Evolutionary conservation across 2,329 filamentous ascomycete genomes (phyloP).

Genomic region (Ascochyta viciae-villosae): DNA sequence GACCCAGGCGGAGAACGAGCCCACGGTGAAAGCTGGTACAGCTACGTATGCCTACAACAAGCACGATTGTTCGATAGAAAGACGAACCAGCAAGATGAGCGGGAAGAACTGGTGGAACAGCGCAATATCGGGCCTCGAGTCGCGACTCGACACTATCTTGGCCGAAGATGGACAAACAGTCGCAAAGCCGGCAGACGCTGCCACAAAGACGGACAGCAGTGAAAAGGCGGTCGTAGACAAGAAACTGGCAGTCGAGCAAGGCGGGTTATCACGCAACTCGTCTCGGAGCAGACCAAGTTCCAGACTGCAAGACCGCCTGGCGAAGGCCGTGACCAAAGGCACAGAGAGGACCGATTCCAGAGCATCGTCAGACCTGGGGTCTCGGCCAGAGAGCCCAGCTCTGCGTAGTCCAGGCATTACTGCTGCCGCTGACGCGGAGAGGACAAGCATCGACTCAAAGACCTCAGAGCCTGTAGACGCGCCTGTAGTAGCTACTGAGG

Average conservation of each 20-base stretch:
- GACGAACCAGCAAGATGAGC: conserved; percentile 31
- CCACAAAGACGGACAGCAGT: conserved; percentile 37
- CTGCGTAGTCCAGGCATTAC: conserved; percentile 37
- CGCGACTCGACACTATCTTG: conserved; percentile 88
- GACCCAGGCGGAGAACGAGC: conserved; percentile 34
- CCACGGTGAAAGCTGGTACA: conserved; percentile 39
- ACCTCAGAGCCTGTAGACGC: conserved; percentile 39
- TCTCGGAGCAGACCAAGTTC: conserved; percentile 76
- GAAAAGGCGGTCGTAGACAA: conserved; percentile 39
- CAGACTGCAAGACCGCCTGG: conserved; percentile 85
- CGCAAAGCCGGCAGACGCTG: conserved; percentile 51
- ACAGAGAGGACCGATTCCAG: conserved; percentile 57
- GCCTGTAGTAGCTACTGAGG: conserved; percentile 20
- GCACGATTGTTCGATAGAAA: not conserved
- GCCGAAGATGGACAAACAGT: conserved; percentile 73
- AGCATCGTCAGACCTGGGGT: conserved; percentile 58
- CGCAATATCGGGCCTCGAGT: conserved; percentile 92
- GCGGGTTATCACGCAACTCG: conserved; percentile 64
- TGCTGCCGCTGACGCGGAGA: conserved; percentile 45
- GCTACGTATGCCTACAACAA: conserved; percentile 7
- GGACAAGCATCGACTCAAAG: conserved; percentile 55
- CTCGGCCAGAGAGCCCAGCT: conserved; percentile 62
- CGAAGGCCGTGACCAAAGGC: conserved; percentile 83
- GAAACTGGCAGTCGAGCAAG: conserved; percentile 42
- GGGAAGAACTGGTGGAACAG: conserved; percentile 60